Base-by-base conservation (phyloP, 306 rosid genomes). In the Ormosia emarginata region DNA sequence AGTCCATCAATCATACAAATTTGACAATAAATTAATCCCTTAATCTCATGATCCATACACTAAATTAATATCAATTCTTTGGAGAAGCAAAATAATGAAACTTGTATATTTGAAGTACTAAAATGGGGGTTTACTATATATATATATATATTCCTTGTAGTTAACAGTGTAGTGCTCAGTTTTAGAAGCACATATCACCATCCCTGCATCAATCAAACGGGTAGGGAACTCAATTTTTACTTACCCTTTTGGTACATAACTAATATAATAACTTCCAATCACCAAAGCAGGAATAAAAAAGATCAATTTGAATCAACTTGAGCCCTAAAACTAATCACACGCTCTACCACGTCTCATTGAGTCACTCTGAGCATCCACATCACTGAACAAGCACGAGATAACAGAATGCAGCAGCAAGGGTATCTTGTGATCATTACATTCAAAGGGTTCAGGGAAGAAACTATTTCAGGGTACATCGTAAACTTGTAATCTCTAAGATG, bases 351-450 rank as follows among this genome's bases (percentile, higher is more conserved):
- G 61, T 49, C 3, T 63, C 63, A 13, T 30, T 33, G 75, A 10
- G 24, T 24, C 24, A 24, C 24, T 24, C 24, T 47, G 39, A 65
- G 49, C 33, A 65, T 14, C 46, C 47, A 37, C 30, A 4, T 39
- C 30, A 13, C 66, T 29, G 8, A 36, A 62, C 33, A 13, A 62
- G 18, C 18, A 62, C 15, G 18, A 32, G 44, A 6, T 11, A 62
- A 12, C 15, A 30, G 15, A 46, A 37, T 43, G 49, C 57, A n/a
- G 18, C 67, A 18, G 11, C 32, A n/a, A 65, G 24, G 44, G 29
- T n/a, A 15, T 37, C 78, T 7, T 69, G 74, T 77, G 73, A 61
- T 68, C 44, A 52, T 50, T 67, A 78, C 64, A 79, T 4, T 55
- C 64, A 53, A 56, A 78, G 52, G 24, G 17, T 55, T 56, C 75